Percentiles rank a stretch among this genome's conserved stretches.
phyloP scores from a whole-genome alignment of 116 monocot genomes.

The Cymodocea nodosa region DNA sequence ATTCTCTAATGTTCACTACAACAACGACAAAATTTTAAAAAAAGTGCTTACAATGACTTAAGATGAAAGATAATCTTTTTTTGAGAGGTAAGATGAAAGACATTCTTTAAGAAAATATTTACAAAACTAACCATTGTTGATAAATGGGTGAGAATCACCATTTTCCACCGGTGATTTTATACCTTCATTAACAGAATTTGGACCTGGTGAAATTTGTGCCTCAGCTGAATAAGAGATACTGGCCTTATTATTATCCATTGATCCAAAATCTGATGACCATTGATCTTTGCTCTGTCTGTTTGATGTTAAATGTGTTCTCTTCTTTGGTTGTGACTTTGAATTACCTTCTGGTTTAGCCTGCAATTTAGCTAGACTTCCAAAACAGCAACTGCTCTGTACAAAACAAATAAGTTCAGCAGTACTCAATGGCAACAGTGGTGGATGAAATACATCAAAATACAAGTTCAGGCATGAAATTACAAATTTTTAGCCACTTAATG shows the following conservation, averaged over 20 bases:
- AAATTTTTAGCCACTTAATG: not conserved
- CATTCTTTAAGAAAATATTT: not conserved
- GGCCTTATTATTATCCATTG: conserved; percentile 39
- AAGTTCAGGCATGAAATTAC: not conserved
- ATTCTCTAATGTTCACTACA: too few relatives aligned
- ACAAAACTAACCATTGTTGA: conserved; percentile 34
- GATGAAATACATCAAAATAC: not conserved
- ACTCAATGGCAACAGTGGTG: not conserved
- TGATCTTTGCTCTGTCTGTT: conserved; percentile 16
- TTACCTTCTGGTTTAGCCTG: conserved; percentile 16
- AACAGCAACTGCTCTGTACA: conserved; percentile 44
- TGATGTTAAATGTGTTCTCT: conserved; percentile 8
- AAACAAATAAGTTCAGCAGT: conserved; percentile 7
- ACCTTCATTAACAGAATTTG: conserved; percentile 21
- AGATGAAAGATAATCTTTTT: not conserved
- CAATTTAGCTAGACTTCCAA: conserved; percentile 36
- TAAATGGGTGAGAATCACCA: conserved; percentile 16
- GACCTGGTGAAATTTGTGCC: conserved; percentile 17
- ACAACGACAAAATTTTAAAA: not conserved
- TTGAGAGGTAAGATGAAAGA: not conserved
- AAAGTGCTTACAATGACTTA: too few relatives aligned
- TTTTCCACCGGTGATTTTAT: conserved; percentile 18
- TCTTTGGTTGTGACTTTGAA: conserved; percentile 7
- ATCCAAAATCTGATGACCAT: conserved; percentile 26
- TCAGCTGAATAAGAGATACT: conserved; percentile 35